Evolutionary conservation across 352 stramenopile genomes (phyloP), one percentile per base, ranked within the genome.

Genomic region (Globisporangium iwayamae): DNA sequence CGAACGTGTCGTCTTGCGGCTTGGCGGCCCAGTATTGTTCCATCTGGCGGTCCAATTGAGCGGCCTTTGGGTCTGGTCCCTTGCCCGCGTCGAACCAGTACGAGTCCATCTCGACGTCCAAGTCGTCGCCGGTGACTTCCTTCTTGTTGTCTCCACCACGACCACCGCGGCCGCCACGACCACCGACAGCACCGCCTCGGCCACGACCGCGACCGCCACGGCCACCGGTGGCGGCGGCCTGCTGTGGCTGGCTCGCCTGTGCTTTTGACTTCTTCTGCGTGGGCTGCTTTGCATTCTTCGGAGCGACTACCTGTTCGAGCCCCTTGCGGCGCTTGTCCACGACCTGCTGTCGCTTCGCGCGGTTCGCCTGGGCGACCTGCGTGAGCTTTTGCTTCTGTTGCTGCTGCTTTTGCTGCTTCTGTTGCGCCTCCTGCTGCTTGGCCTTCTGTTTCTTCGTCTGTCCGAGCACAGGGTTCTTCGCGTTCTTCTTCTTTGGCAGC

Each of bases 31-130:
- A 97, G 75, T 97, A 97, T 45, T 89, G 72, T 39, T 97, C 89
- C 81, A 97, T 91, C 60, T 95, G 83, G 39, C 85, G 84, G 63
- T 97, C 88, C 48, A 97, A 69, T 43, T 85, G 73, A 30, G 67
- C 78, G 16, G 83, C 76, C 67, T 96, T 87, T 7, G 89, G 89
- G 61, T 97, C 87, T 9, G 88, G 89, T 28, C 89, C 89, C 68
- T 97, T 97, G 30, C 89, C 89, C 22, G 81, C 89, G 63, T 92
- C 66, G 58, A 92, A 81, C 89, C 89, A 97, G 71, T 97, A 96
- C 66, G 78, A 61, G 64, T 94, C 89, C 87, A 96, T 94, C 56
- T 96, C 85, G 60, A 92, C 75, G 58, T 96, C 89, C 48, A 96
- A 72, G 56, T 96, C 87, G 46, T 93, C 84, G 52, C 74, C 79